Evolutionary conservation across 1,139 yeast genomes (phyloP), one percentile per base, ranked within the genome.

Genomic region (Saccharomyces hybrid): DNA sequence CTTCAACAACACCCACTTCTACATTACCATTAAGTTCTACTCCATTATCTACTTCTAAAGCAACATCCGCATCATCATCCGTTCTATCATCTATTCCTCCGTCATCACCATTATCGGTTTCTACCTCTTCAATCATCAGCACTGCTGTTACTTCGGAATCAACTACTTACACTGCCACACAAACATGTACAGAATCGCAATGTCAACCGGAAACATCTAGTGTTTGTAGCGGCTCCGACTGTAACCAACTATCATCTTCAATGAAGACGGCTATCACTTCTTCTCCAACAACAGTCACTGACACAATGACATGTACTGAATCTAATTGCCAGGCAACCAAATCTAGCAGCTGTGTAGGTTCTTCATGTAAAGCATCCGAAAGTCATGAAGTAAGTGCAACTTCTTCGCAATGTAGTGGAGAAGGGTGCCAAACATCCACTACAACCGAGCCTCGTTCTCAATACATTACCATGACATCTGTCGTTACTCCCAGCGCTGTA

Each of bases 271-370:
- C 26, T 16, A 9, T 50, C n/a, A 51, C 50, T 11, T 42, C 53
- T 8, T 14, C 47, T 29, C 42, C 51, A 16, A 26, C 31, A 16
- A 47, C 50, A 8, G 28, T 42, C 11, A 49, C 32, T 27, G 28
- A 51, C 12, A 49, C 52, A 5, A 46, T 34, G 28, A 52, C 56
- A 24, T 54, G 56, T 47, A 51, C 56, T 11, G 56, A 49, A 26
- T 42, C 48, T 4, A 19, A 53, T 3, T 55, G 56, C 21, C 27
- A 34, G 21, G 34, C 29, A 11, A 11, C 54, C 11, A 32, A 19
- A 38, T 19, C 12, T 19, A 38, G 44, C 44, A 38, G 44, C 11
- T 38, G 44, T 11, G 44, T 16, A 6, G 44, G 44, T 16, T 12
- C 24, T 11, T 16, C 44, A 16, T 38, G 44, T 19, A 38, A 19